Base-by-base conservation (phyloP, 495 filamentous ascomycete genomes). In the Hypoxylon crocopeplum region DNA sequence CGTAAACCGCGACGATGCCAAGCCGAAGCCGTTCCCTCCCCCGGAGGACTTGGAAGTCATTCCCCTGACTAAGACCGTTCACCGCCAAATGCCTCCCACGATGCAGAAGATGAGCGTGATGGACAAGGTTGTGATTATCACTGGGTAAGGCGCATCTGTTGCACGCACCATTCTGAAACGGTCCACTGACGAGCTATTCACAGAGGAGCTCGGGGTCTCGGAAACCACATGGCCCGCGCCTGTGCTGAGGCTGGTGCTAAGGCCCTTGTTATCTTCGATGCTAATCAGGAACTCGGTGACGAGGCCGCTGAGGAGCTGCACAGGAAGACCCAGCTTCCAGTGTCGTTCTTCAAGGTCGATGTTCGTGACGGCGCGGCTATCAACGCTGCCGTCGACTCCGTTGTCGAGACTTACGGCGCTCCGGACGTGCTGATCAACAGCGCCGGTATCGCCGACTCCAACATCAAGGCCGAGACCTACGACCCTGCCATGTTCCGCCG, bases 381-480 rank as follows among this genome's bases (percentile, higher is more conserved):
- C 48, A 78, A 83, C 24, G 80, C 80, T 21, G 78, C 88, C 36
- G 85, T 88, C 48, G 75, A 82, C 49, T 72, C 82, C 27, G 76
- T 85, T 15, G 75, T 83, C n/a, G 71, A 79, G 30, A 77, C 84
- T 49, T 84, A 86, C 54, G 88, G 84, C 45, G 75, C 82, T 4
- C 77, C 91, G 13, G 84, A 92, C 50, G 87, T 93, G 17, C 76
- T 92, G 12, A 82, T 95, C 75, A 92, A 90, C 74, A 88, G 89
- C 48, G 92, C 91, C 24, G 91, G 92, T 62, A 91, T 95, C 52
- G 89, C 91, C 58, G 88, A 92, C 48, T 79, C 77, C 70, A 81
- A 79, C 70, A 79, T 82, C 71, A 72, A 75, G 58, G 77, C 76
- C 29, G 69, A 77, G 84, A 83, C 75, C 17, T 81, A 81, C 66